Evolutionary conservation across 352 stramenopile species (phyloP).

Genomic region (Phytophthora fragariae): DNA sequence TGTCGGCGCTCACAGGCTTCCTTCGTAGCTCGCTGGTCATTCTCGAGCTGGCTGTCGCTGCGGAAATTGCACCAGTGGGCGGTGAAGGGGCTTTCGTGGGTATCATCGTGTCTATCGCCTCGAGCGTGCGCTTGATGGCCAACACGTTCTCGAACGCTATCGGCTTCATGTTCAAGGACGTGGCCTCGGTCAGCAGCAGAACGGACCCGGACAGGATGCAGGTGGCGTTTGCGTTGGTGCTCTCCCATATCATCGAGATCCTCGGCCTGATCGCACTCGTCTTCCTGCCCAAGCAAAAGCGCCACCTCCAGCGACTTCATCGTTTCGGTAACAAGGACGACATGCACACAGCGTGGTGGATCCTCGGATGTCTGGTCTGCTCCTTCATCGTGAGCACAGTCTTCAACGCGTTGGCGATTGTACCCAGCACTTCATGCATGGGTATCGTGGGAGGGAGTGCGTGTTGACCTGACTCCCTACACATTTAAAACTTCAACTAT

Average conservation of each 20-base stretch:
- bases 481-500: no score
- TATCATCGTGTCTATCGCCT: constrained; percentile 50
- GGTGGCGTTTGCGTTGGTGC: constrained; percentile 51
- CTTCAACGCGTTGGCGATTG: constrained; percentile 47
- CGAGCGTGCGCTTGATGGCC: constrained; percentile 47
- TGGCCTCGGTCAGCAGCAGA: constrained; percentile 17
- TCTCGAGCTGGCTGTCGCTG: constrained; percentile 43
- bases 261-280: constrained; percentile 50
- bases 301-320: constrained; percentile 49
- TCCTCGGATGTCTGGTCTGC: constrained; percentile 35
- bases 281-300: constrained; percentile 64
- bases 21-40: constrained; percentile 44
- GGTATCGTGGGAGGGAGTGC: constrained; percentile 44
- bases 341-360: constrained; percentile 41
- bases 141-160: constrained; percentile 56
- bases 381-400: constrained; percentile 49
- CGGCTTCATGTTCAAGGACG: constrained; percentile 51
- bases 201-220: constrained; percentile 34
- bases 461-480: constrained; percentile 18
- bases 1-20: constrained; percentile 48
- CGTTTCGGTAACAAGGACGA: constrained; percentile 33
- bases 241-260: constrained; percentile 57
- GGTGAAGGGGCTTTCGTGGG: constrained; percentile 22
- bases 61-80: neutral
- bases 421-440: constrained; percentile 44